phyloP scores from a whole-genome alignment of 192 early-diverging fungal species.

The Gamsiella multidivaricata region DNA sequence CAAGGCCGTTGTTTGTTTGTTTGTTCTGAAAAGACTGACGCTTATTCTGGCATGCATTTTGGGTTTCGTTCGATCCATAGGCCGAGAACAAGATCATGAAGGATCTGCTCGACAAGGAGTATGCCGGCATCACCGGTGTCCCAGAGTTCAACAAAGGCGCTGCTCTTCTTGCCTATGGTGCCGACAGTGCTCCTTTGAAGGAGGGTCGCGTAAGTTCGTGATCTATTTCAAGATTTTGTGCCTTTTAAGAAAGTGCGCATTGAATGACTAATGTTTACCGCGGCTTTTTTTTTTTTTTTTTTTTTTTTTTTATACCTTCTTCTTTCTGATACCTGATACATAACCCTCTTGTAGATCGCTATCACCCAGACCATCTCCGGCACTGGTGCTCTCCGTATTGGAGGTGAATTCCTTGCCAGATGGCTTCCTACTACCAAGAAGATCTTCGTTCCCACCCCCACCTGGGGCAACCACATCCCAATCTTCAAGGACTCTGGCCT shows the following conservation, averaged over 20 bases:
- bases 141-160: conserved; percentile 86
- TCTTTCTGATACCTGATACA: no score
- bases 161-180: conserved; percentile 87
- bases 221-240: no score
- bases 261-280: no score
- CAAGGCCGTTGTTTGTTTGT: no score
- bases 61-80: conserved; percentile 44
- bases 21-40: no score
- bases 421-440: conserved; percentile 87
- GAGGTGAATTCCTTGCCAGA: conserved; percentile 84
- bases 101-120: conserved; percentile 91
- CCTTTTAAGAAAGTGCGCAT: no score
- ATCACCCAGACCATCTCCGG: conserved; percentile 97
- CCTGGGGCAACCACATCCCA: conserved; percentile 97
- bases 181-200: conserved; percentile 72
- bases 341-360: conserved; percentile 75
- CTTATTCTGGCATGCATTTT: background rate
- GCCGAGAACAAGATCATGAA: conserved; percentile 83
- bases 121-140: conserved; percentile 94
- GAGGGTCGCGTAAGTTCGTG: conserved; percentile 73
- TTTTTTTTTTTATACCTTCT: no score
- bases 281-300: no score
- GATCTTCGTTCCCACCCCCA: conserved; percentile 92
- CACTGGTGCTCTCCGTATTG: conserved; percentile 95
- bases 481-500: conserved; percentile 93